Percentiles rank a stretch among this genome's conserved stretches.
phyloP scores from a whole-genome alignment of 2,329 filamentous ascomycete genomes.

The Aspergillus tubingensis region DNA sequence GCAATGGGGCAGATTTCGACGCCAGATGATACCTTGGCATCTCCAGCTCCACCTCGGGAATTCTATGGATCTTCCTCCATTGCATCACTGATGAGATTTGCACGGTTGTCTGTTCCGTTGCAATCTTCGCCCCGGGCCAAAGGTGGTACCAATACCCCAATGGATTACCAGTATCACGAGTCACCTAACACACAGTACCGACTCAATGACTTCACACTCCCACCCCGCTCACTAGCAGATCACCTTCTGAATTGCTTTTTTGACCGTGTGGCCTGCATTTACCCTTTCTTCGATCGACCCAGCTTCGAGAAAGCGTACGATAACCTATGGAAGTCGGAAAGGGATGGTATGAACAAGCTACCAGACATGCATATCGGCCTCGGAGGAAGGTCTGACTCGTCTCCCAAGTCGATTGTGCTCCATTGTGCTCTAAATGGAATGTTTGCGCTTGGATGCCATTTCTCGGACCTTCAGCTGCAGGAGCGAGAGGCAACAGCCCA shows the following conservation, averaged over 20 bases:
- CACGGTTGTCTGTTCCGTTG: conserved; percentile 29
- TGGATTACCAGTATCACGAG: conserved; percentile 14
- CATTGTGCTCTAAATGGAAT: conserved; percentile 47
- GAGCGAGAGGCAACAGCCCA: conserved; percentile 33
- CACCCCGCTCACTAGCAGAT: conserved; percentile 46
- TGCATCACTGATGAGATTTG: conserved; percentile 45
- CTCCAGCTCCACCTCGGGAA: conserved; percentile 25
- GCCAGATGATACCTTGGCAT: conserved; percentile 26
- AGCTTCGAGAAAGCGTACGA: conserved; percentile 46
- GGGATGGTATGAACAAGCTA: conserved; percentile 18
- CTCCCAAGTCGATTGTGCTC: conserved; percentile 42
- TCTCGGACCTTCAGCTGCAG: conserved; percentile 35
- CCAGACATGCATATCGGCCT: conserved; percentile 37
- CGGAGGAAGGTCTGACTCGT: conserved; percentile 34
- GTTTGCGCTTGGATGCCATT: conserved; percentile 47
- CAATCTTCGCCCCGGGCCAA: neutral
- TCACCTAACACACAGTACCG: conserved; percentile 19
- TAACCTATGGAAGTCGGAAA: conserved; percentile 39
- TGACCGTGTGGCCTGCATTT: conserved; percentile 45
- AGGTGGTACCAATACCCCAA: conserved; percentile 6
- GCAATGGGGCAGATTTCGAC: conserved; percentile 45
- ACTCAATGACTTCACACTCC: conserved; percentile 40
- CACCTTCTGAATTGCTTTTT: conserved; percentile 45
- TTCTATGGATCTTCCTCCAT: conserved; percentile 46
- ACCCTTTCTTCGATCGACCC: conserved; percentile 48